These are phyloP conservation scores for Gorgonomyces haynaldii DNA, from an alignment of 192 early-diverging fungal species.

Conservation along the genomic window DNA sequence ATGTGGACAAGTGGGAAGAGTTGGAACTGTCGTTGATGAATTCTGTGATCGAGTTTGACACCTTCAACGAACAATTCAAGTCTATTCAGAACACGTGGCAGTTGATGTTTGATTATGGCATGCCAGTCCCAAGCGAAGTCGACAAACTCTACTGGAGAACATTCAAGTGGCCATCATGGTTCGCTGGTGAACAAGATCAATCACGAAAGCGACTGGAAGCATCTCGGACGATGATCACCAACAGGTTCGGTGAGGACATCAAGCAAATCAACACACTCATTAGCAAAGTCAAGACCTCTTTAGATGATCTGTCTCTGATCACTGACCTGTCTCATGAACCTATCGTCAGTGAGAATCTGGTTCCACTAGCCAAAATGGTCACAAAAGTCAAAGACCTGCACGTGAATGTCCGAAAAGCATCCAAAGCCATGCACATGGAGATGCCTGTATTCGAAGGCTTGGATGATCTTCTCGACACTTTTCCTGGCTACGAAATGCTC, in stretches of 20 bases:
- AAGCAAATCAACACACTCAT: too few species aligned
- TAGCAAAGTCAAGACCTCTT: too few species aligned
- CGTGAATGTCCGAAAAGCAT: too few species aligned
- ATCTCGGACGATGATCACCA: constrained; percentile 9
- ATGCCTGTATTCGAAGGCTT: constrained; percentile 8
- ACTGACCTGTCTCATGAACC: too few species aligned
- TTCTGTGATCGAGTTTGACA: constrained; percentile 12
- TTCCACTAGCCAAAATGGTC: constrained; percentile 11
- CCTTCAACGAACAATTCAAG: constrained; percentile 13
- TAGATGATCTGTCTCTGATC: neutral
- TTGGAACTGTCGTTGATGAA: constrained; percentile 18
- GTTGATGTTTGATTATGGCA: constrained; percentile 19
- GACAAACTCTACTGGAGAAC: constrained; percentile 26
- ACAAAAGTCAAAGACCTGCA: constrained; percentile 7
- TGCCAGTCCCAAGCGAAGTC: constrained; percentile 15
- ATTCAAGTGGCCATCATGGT: constrained; percentile 19
- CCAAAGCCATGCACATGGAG: too few species aligned
- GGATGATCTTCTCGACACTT: neutral
- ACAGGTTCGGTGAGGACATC: constrained; percentile 13
- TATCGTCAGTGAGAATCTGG: too few species aligned
- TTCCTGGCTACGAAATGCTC: constrained; percentile 16
- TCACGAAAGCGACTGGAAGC: constrained; percentile 11
- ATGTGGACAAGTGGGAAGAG: constrained; percentile 19
- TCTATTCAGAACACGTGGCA: constrained; percentile 17
- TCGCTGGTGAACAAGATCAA: constrained; percentile 12